These are phyloP conservation scores for Calocybe indica DNA, from an alignment of 768 basidiomycete species.

Conservation along the genomic window DNA sequence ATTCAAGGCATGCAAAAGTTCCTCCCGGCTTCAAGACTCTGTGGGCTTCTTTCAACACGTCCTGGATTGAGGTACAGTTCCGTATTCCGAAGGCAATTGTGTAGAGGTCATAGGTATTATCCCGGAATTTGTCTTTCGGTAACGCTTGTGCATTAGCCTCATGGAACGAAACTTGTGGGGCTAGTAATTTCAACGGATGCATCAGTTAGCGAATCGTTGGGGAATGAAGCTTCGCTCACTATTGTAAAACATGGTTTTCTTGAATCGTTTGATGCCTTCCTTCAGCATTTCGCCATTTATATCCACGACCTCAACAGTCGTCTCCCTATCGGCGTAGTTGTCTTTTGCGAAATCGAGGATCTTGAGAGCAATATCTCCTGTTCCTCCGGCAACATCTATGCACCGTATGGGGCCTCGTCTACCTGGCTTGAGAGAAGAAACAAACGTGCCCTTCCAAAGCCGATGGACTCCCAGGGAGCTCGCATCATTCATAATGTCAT, in stretches of 20 bases:
- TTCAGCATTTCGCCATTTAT: conserved; percentile 95
- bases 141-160: conserved; percentile 91
- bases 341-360: conserved; percentile 89
- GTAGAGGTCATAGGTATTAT: conserved; percentile 90
- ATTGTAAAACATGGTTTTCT: conserved; percentile 97
- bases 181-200: conserved; percentile 31
- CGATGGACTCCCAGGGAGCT: conserved; percentile 95
- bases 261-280: conserved; percentile 86
- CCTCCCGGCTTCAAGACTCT: conserved; percentile 96
- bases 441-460: conserved; percentile 93
- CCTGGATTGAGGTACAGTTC: conserved; percentile 91
- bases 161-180: conserved; percentile 88
- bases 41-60: conserved; percentile 83
- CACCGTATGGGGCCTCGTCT: conserved; percentile 69
- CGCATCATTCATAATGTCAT: conserved; percentile 99
- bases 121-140: conserved; percentile 56
- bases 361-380: conserved; percentile 93
- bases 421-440: conserved; percentile 71
- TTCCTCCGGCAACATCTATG: conserved; percentile 96
- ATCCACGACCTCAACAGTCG: conserved; percentile 84
- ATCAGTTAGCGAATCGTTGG: neutral
- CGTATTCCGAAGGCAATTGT: conserved; percentile 98
- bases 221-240: conserved; percentile 45
- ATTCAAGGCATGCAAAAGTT: conserved; percentile 92
- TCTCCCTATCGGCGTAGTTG: conserved; percentile 85